These are phyloP conservation scores for Anthracocystis panici-leucophaei DNA, from an alignment of 1,284 basidiomycete genomes.

Conservation along the genomic window DNA sequence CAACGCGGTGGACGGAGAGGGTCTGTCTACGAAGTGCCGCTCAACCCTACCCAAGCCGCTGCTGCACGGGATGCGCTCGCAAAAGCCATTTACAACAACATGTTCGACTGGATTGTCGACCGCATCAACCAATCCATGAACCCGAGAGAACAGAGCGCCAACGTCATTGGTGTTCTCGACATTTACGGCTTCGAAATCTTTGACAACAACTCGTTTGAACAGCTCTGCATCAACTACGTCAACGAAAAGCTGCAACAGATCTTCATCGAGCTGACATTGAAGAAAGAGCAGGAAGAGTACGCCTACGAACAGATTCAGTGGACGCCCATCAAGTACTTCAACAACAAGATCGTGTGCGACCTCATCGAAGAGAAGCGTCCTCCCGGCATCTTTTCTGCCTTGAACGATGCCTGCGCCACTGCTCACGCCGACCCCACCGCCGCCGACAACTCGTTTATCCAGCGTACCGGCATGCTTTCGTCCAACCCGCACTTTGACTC, in stretches of 20 bases:
- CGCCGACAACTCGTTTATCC: slow-evolving; percentile 96
- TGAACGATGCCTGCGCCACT: slow-evolving; percentile 98
- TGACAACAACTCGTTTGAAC: slow-evolving; percentile 98
- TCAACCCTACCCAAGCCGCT: slow-evolving; percentile 90
- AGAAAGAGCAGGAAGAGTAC: slow-evolving; percentile 99
- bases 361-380: slow-evolving; percentile 96
- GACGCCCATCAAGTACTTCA: slow-evolving; percentile 85
- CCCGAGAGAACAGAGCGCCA: slow-evolving; percentile 77
- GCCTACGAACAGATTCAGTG: slow-evolving; percentile 98
- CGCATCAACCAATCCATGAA: slow-evolving; percentile 97
- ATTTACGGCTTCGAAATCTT: slow-evolving; percentile 95
- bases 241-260: slow-evolving; percentile 97
- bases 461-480: slow-evolving; percentile 78
- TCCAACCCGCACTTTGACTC: slow-evolving; percentile 79
- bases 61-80: slow-evolving; percentile 91
- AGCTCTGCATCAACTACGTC: slow-evolving; percentile 99
- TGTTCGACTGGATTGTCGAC: slow-evolving; percentile 99
- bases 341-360: slow-evolving; percentile 86
- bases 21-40: slow-evolving; percentile 94
- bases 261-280: slow-evolving; percentile 98
- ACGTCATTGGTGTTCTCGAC: slow-evolving; percentile 95
- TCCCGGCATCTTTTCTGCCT: slow-evolving; percentile 95
- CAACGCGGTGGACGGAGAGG: slow-evolving; percentile 82
- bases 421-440: slow-evolving; percentile 97
- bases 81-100: slow-evolving; percentile 97